These are phyloP conservation scores for Pouteria campechiana DNA, from an alignment of 179 eudicot genomes.

Conservation along the genomic window DNA sequence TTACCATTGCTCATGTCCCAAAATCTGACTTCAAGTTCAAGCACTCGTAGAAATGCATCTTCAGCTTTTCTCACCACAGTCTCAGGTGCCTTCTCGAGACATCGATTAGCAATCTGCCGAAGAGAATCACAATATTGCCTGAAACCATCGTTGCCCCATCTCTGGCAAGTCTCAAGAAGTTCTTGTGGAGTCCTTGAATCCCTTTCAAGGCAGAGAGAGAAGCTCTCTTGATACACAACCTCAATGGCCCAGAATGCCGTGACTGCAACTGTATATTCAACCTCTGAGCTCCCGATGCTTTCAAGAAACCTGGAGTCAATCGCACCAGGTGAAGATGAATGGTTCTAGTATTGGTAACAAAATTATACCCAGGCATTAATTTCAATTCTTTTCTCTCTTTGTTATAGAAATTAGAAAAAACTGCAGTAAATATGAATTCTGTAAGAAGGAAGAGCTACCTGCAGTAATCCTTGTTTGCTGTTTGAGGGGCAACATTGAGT, in stretches of 20 bases:
- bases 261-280: constrained; percentile 49
- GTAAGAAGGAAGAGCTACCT: too few species aligned
- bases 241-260: constrained; percentile 81
- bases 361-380: too few species aligned
- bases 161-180: constrained; percentile 52
- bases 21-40: constrained; percentile 66
- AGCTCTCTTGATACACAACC: constrained; percentile 71
- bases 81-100: constrained; percentile 33
- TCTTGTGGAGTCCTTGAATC: constrained; percentile 51
- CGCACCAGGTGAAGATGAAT: neutral
- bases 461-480: constrained; percentile 57
- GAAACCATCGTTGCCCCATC: constrained; percentile 78
- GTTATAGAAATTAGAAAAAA: too few species aligned
- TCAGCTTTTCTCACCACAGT: constrained; percentile 50
- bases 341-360: too few species aligned
- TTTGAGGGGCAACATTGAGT: constrained; percentile 32
- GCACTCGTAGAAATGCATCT: constrained; percentile 30
- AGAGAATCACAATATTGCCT: constrained; percentile 56
- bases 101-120: constrained; percentile 34
- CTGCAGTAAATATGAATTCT: too few species aligned
- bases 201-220: constrained; percentile 68
- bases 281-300: constrained; percentile 48
- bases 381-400: too few species aligned
- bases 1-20: constrained; percentile 73
- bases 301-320: constrained; percentile 48